Evolutionary conservation across 441 rosid genomes (phyloP).

Genomic region (Mallotus repandus): DNA sequence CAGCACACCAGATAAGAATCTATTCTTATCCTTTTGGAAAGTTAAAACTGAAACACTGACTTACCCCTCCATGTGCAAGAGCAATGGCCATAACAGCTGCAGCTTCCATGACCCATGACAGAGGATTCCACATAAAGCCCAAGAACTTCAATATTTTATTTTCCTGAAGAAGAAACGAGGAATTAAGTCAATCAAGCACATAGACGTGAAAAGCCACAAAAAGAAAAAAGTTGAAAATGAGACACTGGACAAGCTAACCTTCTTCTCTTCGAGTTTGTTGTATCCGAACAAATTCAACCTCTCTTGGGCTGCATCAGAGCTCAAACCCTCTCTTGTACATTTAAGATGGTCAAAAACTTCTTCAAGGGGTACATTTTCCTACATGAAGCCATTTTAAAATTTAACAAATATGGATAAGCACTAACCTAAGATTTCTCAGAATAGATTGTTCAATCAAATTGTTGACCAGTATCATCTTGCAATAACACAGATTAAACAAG

Average conservation of each 20-base stretch:
- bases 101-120: constrained; percentile 98
- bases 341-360: constrained; percentile 57
- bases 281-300: constrained; percentile 53
- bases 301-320: constrained; percentile 37
- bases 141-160: constrained; percentile 77
- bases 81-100: constrained; percentile 95
- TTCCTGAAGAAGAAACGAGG: constrained; percentile 44
- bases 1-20: neutral
- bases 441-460: too few relatives aligned
- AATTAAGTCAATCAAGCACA: neutral
- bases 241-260: constrained; percentile 30
- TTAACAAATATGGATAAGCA: neutral
- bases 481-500: too few relatives aligned
- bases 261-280: constrained; percentile 68
- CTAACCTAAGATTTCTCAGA: too few relatives aligned
- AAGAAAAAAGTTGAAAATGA: neutral
- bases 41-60: constrained; percentile 18
- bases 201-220: neutral
- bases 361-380: constrained; percentile 56
- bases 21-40: neutral
- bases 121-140: constrained; percentile 97
- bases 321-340: constrained; percentile 47
- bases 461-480: too few relatives aligned
- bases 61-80: constrained; percentile 85
- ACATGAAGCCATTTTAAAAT: constrained; percentile 21